Evolutionary conservation across 2,329 filamentous ascomycete genomes (phyloP), one percentile per base, ranked within the genome.

Genomic region (Curvularia sp.): DNA sequence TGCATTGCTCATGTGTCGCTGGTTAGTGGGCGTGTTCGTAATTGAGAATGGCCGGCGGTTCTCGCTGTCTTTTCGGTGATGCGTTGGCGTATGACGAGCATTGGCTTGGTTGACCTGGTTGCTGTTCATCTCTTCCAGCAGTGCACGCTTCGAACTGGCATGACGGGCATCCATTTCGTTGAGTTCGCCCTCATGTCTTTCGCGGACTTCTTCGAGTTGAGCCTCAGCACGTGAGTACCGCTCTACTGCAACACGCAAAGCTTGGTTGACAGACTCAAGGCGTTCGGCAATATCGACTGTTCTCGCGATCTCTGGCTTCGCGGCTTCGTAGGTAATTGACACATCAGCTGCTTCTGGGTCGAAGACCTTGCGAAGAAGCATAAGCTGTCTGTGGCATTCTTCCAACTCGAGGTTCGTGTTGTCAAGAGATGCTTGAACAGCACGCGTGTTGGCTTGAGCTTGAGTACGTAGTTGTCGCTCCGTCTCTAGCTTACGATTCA

Each of bases 191-290:
- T 87, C 86, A 70, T 92, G 88, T 54, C 89, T 85, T 36, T 88
- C 86, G 46, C 94, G 88, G 68, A 96, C 79, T 57, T 95, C 92
- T 3, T 87, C 84, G 38, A 98, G 79, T 73, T 97, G 93, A 19
- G 86, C 84, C 78, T 98, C 95, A 5, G 93, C 93, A 66, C 92
- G 91, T 28, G 85, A 83, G 63, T 92, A 89, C 47, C 89, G 92
- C 63, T 95, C 91, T 13, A 88, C 89, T 54, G 95, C 91, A 21
- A 96, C 86, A 23, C 92, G 88, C 28, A 98, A 84, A 59, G 93
- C 93, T 72, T 94, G 90, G 69, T 97, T 93, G n/a, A 93, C 84
- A 52, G 92, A 87, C 69, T 97, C 92, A 6, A 98, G 84, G 74
- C 95, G 92, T 65, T 92, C 88, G 12, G 92, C 91, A 42, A 98